Evolutionary conservation across 768 basidiomycete genomes (phyloP).

Genomic region (Boletus eberwhitei): DNA sequence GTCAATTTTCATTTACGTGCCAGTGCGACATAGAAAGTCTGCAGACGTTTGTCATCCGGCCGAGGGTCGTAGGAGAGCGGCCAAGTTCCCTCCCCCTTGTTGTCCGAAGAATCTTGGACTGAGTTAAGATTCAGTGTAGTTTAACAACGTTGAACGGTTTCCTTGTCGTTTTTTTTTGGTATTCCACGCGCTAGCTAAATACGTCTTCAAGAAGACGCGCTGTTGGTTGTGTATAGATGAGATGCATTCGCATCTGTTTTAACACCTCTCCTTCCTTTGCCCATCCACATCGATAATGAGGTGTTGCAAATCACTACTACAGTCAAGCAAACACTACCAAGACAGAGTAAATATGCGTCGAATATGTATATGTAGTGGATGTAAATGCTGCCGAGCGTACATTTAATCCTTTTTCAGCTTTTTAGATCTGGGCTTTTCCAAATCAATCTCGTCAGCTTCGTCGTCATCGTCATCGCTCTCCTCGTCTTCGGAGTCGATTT

Average conservation of each 20-base stretch:
- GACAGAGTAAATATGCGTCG: conserved; percentile 26
- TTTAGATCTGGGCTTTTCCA: conserved; percentile 79
- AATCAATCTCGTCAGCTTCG: conserved; percentile 81
- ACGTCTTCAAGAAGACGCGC: neutral
- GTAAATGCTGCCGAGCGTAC: conserved; percentile 10
- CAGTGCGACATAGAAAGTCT: conserved; percentile 54
- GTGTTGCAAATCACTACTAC: conserved; percentile 7
- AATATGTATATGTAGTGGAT: conserved; percentile 11
- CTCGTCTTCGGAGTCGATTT: conserved; percentile 63
- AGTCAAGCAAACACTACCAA: conserved; percentile 7
- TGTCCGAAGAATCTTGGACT: conserved; percentile 34
- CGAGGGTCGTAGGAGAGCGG: conserved; percentile 50
- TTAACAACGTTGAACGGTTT: neutral
- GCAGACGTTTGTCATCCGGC: conserved; percentile 64
- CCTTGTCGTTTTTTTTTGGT: neutral
- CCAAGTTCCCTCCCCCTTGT: conserved; percentile 55
- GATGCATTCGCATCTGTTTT: neutral
- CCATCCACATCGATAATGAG: neutral
- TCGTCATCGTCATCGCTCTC: conserved; percentile 72
- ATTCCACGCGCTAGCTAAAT: neutral
- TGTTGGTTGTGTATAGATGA: neutral
- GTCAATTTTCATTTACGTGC: conserved; percentile 53
- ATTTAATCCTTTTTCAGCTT: conserved; percentile 52
- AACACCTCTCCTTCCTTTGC: neutral
- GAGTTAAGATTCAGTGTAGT: conserved; percentile 1